A percentile compares a stretch with the other conserved stretches of the same genome.
Evolutionary conservation across 139 green algal genomes (phyloP).

Genomic region (Edaphochlamys debaryana): DNA sequence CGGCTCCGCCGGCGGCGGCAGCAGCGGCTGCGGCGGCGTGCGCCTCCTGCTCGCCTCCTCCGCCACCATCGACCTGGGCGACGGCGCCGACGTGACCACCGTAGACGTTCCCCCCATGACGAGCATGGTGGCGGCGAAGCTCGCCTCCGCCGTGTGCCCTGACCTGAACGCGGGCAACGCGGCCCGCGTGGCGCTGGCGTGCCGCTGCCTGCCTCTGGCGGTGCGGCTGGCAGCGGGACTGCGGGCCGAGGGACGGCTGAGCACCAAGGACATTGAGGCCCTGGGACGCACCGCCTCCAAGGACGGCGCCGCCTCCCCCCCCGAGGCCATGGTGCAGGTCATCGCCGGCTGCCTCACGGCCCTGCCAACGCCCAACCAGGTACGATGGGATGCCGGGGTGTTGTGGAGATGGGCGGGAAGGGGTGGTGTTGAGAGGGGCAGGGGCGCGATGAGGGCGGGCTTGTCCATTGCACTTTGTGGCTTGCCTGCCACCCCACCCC

Average conservation of each 20-base stretch:
- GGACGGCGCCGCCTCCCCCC: neutral
- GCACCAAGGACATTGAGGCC: slow-evolving; percentile 25
- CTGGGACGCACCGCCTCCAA: neutral
- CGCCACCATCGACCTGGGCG: neutral
- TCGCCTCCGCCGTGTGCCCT: slow-evolving; percentile 15
- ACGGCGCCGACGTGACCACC: slow-evolving; percentile 2
- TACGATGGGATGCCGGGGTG: no score
- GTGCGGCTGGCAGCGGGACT: slow-evolving; percentile 9
- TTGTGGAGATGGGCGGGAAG: no score
- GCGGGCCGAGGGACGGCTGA: slow-evolving; percentile 23
- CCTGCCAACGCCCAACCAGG: slow-evolving; percentile 9
- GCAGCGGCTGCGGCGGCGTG: neutral
- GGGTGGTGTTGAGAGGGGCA: no score
- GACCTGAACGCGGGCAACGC: slow-evolving; percentile 17
- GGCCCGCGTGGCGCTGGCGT: slow-evolving; percentile 12
- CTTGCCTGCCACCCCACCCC: no score
- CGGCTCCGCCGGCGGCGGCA: no score
- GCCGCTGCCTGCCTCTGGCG: slow-evolving; percentile 30
- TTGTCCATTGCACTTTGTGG: no score
- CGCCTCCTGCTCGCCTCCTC: slow-evolving; percentile 1
- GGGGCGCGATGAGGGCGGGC: no score
- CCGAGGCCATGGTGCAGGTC: slow-evolving; percentile 12
- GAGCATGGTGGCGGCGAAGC: slow-evolving; percentile 2
- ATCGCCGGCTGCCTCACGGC: slow-evolving; percentile 27
- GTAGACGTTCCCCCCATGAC: slow-evolving; percentile 10